These are phyloP conservation scores for Brettanomyces naardenensis DNA, from an alignment of 805 yeast genomes.

Conservation along the genomic window DNA sequence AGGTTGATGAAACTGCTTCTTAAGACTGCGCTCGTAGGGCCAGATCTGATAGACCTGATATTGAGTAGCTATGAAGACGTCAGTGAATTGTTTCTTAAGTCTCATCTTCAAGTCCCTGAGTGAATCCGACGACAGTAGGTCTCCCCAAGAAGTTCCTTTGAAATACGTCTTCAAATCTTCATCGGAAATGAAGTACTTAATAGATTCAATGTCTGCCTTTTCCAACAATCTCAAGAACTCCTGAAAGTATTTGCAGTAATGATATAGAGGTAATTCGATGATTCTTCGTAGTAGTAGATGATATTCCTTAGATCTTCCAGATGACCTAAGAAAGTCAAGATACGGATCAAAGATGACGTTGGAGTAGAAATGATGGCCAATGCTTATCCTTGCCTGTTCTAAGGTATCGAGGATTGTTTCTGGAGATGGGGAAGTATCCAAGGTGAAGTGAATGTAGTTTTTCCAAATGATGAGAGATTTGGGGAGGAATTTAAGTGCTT, in stretches of 20 bases:
- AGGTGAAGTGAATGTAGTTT: constrained; percentile 34
- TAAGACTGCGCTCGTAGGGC: constrained; percentile 37
- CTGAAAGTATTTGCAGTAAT: constrained; percentile 40
- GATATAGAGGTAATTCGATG: constrained; percentile 50
- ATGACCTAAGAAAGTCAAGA: constrained; percentile 31
- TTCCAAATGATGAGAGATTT: constrained; percentile 46
- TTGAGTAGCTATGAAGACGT: constrained; percentile 49
- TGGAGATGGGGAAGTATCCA: constrained; percentile 24
- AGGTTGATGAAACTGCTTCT: constrained; percentile 31
- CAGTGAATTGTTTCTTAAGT: constrained; percentile 41
- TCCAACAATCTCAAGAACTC: constrained; percentile 29
- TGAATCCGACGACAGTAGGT: constrained; percentile 12
- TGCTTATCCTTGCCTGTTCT: constrained; percentile 37
- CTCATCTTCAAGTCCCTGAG: constrained; percentile 27
- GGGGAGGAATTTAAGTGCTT: constrained; percentile 33
- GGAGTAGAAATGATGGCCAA: constrained; percentile 47
- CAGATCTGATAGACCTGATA: constrained; percentile 41
- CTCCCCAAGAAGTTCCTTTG: constrained; percentile 15
- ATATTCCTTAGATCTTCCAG: constrained; percentile 24
- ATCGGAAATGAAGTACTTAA: constrained; percentile 18
- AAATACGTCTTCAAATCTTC: constrained; percentile 15
- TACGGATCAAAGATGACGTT: constrained; percentile 45
- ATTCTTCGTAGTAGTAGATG: constrained; percentile 37
- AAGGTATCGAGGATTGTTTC: constrained; percentile 29
- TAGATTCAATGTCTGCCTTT: constrained; percentile 20